These are phyloP conservation scores for Cladosporium sp. DNA, from an alignment of 2,329 filamentous ascomycete genomes.

Conservation along the genomic window DNA sequence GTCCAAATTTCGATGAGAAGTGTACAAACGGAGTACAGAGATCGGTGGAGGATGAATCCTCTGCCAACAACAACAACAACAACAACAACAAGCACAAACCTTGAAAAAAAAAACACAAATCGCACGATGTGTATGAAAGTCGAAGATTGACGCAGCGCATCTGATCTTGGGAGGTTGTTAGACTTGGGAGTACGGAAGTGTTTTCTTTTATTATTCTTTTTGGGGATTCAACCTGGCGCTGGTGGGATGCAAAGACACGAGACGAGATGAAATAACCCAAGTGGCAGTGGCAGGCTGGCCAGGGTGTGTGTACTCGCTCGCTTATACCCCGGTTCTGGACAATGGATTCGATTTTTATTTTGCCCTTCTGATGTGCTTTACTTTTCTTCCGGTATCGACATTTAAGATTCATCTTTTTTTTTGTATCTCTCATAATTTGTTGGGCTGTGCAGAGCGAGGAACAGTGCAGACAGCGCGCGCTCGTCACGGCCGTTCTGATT, in stretches of 20 bases:
- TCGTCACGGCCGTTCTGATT: neutral
- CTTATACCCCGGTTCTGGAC: constrained; percentile 16
- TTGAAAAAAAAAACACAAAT: neutral
- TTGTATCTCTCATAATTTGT: neutral
- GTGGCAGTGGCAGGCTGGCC: constrained; percentile 18
- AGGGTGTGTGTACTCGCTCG: constrained; percentile 12
- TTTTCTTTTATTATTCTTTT: neutral
- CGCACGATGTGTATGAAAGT: constrained; percentile 17
- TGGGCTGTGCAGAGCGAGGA: neutral
- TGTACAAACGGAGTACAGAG: constrained; percentile 1
- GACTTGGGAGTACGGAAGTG: neutral
- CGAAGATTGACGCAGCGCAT: neutral
- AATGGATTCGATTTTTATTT: neutral
- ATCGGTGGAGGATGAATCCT: neutral
- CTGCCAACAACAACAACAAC: neutral
- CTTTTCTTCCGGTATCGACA: neutral
- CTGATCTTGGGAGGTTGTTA: neutral
- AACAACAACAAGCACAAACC: neutral
- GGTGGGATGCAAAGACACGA: constrained; percentile 15
- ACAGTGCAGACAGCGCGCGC: neutral
- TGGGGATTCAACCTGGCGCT: constrained; percentile 5
- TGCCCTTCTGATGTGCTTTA: neutral
- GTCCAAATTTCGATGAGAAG: neutral
- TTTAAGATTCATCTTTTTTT: neutral
- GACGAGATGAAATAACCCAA: constrained; percentile 10